phyloP scores from a whole-genome alignment of 1,284 basidiomycete species.

The Malassezia obtusa region DNA sequence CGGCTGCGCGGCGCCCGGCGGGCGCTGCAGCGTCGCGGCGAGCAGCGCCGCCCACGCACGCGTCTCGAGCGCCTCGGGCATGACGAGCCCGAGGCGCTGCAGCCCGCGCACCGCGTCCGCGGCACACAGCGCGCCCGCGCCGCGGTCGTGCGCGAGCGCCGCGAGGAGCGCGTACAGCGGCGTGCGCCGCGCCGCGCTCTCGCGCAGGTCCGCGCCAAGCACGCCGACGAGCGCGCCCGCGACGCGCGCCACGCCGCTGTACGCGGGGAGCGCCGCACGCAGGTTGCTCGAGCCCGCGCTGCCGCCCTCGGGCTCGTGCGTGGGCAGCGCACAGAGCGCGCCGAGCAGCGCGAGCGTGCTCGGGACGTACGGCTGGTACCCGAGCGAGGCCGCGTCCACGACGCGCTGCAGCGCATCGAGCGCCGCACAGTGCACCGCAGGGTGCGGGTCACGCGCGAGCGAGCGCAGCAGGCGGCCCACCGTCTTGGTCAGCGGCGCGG shows the following conservation, averaged over 20 bases:
- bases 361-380: constrained; percentile 79
- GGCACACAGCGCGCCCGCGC: constrained; percentile 60
- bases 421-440: constrained; percentile 88
- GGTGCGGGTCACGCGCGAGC: constrained; percentile 88
- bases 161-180: constrained; percentile 75
- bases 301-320: constrained; percentile 89
- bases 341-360: constrained; percentile 82
- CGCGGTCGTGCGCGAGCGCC: constrained; percentile 69
- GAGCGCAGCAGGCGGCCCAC: constrained; percentile 94
- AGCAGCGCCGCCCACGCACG: constrained; percentile 32
- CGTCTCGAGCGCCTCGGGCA: constrained; percentile 58
- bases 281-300: constrained; percentile 66
- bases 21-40: constrained; percentile 47
- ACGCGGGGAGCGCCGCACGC: constrained; percentile 79
- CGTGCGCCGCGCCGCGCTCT: constrained; percentile 64
- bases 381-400: constrained; percentile 80
- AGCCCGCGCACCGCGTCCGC: constrained; percentile 82
- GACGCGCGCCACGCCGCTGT: constrained; percentile 80
- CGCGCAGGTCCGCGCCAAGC: constrained; percentile 88
- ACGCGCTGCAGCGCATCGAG: constrained; percentile 75
- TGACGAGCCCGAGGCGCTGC: constrained; percentile 94
- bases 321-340: constrained; percentile 78
- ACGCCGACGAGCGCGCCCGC: constrained; percentile 87
- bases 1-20: constrained; percentile 59
- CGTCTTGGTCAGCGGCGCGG: constrained; percentile 87